A percentile compares a stretch with the other conserved stretches of the same genome.
phyloP scores from a whole-genome alignment of 164 flowering plant species.

The Sedum album region DNA sequence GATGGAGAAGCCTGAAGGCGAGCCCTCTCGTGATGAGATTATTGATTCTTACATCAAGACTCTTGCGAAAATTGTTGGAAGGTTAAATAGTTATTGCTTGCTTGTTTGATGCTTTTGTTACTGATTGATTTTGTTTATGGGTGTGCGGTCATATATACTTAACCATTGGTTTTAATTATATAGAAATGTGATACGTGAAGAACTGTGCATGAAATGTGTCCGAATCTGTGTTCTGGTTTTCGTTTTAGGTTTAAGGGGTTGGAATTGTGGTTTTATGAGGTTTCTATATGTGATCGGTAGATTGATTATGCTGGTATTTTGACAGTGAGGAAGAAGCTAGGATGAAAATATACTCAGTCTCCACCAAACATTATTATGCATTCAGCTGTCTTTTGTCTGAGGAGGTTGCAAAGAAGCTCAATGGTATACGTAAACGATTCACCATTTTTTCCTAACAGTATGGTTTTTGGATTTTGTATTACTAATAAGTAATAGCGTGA shows the following conservation, averaged over 20 bases:
- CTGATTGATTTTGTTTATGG: neutral
- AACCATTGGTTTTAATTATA: no score
- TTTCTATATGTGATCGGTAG: neutral
- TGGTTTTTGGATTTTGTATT: neutral
- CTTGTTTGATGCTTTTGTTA: neutral
- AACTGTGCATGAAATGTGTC: no score
- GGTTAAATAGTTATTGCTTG: conserved; percentile 24
- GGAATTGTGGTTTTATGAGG: neutral
- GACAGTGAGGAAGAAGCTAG: conserved; percentile 84
- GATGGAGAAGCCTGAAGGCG: neutral
- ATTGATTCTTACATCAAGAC: conserved; percentile 76
- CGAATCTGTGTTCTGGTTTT: no score
- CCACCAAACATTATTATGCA: conserved; percentile 63
- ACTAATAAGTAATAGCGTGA: neutral
- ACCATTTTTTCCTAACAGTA: neutral
- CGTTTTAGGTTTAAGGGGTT: no score
- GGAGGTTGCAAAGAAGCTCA: conserved; percentile 59
- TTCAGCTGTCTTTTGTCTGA: conserved; percentile 72
- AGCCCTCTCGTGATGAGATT: conserved; percentile 59
- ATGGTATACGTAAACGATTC: conserved; percentile 27
- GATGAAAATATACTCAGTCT: conserved; percentile 72
- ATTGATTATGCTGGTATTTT: neutral
- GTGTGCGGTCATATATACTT: neutral
- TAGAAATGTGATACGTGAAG: no score
- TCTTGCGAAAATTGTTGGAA: conserved; percentile 60